Percentiles rank a stretch among this genome's conserved stretches.
Evolutionary conservation across 257 asterid genomes (phyloP).

Genomic region (Rhazya stricta): DNA sequence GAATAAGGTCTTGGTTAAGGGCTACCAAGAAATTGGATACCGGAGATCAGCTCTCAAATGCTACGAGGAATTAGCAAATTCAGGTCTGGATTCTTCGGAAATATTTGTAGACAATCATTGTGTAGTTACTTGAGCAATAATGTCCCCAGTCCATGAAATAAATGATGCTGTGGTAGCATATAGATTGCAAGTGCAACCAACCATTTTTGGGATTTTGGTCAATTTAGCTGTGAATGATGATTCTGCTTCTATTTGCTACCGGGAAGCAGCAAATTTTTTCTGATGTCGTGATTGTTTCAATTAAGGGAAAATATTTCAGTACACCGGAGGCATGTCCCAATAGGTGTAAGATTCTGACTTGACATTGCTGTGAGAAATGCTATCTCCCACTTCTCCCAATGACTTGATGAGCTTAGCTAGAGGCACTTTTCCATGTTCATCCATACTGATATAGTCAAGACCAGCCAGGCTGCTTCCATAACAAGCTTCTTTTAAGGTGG

Average conservation of each 20-base stretch:
- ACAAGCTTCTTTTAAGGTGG: not conserved
- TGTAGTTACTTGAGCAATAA: not conserved
- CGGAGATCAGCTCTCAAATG: conserved; percentile 44
- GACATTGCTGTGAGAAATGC: not conserved
- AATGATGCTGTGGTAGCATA: not conserved
- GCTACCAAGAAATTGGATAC: conserved; percentile 42
- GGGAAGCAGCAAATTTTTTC: not conserved
- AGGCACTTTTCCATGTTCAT: not conserved
- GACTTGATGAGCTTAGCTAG: not conserved
- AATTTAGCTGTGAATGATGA: not conserved
- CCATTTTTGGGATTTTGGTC: not conserved
- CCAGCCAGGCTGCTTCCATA: too few relatives aligned
- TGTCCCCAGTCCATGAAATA: not conserved
- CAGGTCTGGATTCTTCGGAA: conserved; percentile 6
- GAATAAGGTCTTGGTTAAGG: conserved; percentile 31
- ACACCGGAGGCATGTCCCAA: not conserved
- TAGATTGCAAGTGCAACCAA: not conserved
- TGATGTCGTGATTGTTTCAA: not conserved
- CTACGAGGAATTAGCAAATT: conserved; percentile 24
- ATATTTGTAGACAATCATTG: not conserved
- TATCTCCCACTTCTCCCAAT: not conserved
- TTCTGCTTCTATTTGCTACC: not conserved
- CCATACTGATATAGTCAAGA: not conserved
- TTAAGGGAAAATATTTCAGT: not conserved
- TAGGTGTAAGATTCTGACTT: too few relatives aligned